Conservation (phyloP, 2,329 filamentous ascomycete genomes). For the Pseudogymnoascus sp. region DNA sequence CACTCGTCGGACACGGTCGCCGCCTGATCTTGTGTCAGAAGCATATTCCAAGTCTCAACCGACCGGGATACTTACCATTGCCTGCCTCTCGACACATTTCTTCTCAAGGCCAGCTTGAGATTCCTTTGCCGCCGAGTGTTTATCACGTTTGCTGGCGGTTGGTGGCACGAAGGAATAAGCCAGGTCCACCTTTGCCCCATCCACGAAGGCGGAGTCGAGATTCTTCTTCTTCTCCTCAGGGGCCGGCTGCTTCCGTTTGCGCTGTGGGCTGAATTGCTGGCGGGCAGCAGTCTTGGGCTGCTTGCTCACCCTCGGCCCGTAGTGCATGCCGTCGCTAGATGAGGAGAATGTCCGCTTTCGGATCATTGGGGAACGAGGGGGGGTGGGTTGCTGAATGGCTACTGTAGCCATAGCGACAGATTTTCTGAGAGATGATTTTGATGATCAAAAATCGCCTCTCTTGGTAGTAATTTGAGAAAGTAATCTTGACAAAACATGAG, state of each 20-base stretch:
- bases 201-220: neutral
- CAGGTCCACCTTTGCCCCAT: neutral
- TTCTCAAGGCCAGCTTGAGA: constrained; percentile 1
- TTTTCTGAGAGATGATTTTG: neutral
- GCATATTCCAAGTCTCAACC: neutral
- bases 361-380: constrained; percentile 22
- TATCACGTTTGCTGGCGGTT: neutral
- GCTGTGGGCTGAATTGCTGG: neutral
- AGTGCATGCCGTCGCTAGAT: constrained; percentile 5
- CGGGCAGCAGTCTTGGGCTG: neutral
- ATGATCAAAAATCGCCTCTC: neutral
- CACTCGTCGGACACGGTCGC: constrained; percentile 13
- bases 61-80: neutral
- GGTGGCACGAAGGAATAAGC: neutral
- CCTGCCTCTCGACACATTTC: neutral
- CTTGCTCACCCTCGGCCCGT: neutral
- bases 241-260: neutral
- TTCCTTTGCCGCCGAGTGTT: neutral
- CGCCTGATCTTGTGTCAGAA: constrained; percentile 12
- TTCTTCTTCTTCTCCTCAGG: neutral
- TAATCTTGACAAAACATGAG: neutral
- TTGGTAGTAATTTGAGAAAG: neutral
- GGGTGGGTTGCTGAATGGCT: constrained; percentile 21
- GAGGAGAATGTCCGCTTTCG: neutral
- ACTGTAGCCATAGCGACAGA: constrained; percentile 9